Evolutionary conservation across 1,284 basidiomycete genomes (phyloP).

Genomic region (Waitea zeae): DNA sequence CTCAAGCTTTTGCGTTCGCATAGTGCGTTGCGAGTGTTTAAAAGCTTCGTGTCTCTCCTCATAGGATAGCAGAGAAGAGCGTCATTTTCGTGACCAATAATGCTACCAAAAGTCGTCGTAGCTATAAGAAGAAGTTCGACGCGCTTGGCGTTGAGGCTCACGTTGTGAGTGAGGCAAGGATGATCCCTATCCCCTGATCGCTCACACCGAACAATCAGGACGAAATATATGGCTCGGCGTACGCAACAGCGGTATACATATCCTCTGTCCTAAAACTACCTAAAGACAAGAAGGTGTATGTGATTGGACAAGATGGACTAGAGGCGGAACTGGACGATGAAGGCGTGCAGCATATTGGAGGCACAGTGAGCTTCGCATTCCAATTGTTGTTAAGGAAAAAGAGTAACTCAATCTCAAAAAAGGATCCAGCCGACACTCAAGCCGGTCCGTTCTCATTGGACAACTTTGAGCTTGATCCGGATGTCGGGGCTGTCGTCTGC

Average conservation of each 20-base stretch:
- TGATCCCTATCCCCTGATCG: not conserved
- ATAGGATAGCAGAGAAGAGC: conserved; percentile 51
- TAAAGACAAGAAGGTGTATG: conserved; percentile 88
- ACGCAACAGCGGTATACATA: conserved; percentile 85
- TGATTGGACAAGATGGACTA: conserved; percentile 84
- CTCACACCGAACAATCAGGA: conserved; percentile 28
- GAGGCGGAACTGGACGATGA: conserved; percentile 86
- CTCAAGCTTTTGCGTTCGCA: conserved; percentile 46
- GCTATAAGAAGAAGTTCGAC: conserved; percentile 86
- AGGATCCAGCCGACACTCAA: conserved; percentile 76
- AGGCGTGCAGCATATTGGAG: conserved; percentile 69
- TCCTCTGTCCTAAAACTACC: conserved; percentile 81
- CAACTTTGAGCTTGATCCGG: conserved; percentile 55
- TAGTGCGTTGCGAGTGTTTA: conserved; percentile 24
- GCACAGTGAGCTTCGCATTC: conserved; percentile 43
- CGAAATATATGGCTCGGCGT: conserved; percentile 93
- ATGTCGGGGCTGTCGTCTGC: conserved; percentile 82
- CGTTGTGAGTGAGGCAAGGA: conserved; percentile 38
- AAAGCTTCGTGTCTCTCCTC: not conserved
- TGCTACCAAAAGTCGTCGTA: conserved; percentile 82
- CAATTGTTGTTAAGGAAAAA: not conserved
- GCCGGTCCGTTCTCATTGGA: conserved; percentile 59
- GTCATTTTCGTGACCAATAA: conserved; percentile 97
- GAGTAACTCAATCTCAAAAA: conserved; percentile 2
- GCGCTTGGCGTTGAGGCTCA: conserved; percentile 73